Base-by-base conservation (phyloP, 805 yeast species). In the Wickerhamiella brachini region DNA sequence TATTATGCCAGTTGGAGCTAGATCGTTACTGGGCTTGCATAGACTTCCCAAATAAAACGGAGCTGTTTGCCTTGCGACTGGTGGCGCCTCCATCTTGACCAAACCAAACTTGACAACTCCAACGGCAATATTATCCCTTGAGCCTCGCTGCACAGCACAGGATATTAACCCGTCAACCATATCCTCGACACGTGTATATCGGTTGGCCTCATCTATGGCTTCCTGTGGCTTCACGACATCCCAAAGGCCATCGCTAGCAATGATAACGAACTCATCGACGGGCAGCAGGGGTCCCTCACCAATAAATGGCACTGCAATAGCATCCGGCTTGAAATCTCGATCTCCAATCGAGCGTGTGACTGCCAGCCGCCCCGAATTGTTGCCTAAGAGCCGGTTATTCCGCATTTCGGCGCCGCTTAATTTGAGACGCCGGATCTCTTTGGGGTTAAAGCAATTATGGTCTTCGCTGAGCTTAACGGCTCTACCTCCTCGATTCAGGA, bases 181-280 rank as follows among this genome's bases (percentile, higher is more conserved):
- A 39, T 53, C 56, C 2, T 17, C 48, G 15, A 53, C 56, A 31
- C 44, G 41, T 31, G 17, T n/a, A 29, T 24, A 57, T 13, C 62
- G 66, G 37, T 61, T 56, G 5, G 81, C 78, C 55, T 78, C 62
- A 49, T 79, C 79, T 51, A 87, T 80, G 0, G 94, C 95, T 45
- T 75, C 76, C 54, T 77, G 80, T 60, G 85, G 94, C 9, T 77
- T 71, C 41, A 85, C 72, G 5, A 86, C 90, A 63, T 86, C 95
- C 95, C 95, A 86, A 2, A 86, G 69, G 0, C 95, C 95, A 65
- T 86, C 95, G 62, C 94, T 84, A 0, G 94, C 95, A 52, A 86
- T 68, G 41, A 86, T 83, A 59, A 86, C 64, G 58, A 81, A 85
- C 54, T 80, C 80, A 62, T 86, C 95, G 5, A 5, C 10, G 9